Evolutionary conservation across 139 green algal species (phyloP).

Genomic region (Volvox africanus): DNA sequence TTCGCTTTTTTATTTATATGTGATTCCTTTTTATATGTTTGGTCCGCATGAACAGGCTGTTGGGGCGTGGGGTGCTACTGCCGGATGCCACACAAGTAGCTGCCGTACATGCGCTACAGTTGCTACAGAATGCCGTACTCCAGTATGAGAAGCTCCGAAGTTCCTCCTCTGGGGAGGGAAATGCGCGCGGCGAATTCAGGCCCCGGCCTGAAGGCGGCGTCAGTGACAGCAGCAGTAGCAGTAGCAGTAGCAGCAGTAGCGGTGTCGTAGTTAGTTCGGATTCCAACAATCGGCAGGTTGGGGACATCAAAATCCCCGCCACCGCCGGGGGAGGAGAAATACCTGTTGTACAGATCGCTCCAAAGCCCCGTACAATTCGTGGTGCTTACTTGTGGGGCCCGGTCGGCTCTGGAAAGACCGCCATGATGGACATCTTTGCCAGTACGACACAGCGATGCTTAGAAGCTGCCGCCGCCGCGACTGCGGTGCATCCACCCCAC

Average conservation of each 20-base stretch:
- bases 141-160: not conserved
- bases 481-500: not conserved
- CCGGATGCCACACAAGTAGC: slow-evolving; percentile 1
- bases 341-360: not conserved
- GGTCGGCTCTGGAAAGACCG: slow-evolving; percentile 92
- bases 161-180: not conserved
- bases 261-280: too few species aligned
- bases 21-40: too few species aligned
- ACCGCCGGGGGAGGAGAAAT: too few species aligned
- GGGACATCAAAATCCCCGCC: too few species aligned
- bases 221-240: too few species aligned
- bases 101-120: slow-evolving; percentile 2
- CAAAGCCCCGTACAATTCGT: not conserved
- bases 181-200: too few species aligned
- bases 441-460: slow-evolving; percentile 33
- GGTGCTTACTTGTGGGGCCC: slow-evolving; percentile 86
- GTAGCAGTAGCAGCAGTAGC: too few species aligned
- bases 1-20: too few species aligned
- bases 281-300: too few species aligned
- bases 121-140: slow-evolving; percentile 28
- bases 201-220: too few species aligned
- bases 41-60: not conserved
- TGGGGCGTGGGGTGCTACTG: not conserved
- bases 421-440: slow-evolving; percentile 94
- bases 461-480: not conserved